Evolutionary conservation across 2,329 filamentous ascomycete species (phyloP).

Genomic region (Coleophoma crateriformis): DNA sequence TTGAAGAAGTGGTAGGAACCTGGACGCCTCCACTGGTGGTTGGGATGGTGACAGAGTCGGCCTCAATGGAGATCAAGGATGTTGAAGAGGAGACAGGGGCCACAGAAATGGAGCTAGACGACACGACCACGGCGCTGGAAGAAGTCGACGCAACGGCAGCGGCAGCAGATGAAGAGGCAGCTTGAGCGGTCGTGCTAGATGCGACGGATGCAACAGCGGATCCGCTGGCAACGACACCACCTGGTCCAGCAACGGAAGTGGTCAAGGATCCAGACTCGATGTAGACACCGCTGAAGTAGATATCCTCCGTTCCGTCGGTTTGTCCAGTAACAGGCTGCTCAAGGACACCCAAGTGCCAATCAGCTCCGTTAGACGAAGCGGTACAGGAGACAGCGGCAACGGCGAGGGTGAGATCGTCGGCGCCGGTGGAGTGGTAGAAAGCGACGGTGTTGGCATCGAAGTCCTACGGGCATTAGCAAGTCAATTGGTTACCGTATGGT

Average conservation of each 20-base stretch:
- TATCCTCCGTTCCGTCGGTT: slow-evolving; percentile 53
- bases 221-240: slow-evolving; percentile 11
- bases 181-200: not conserved
- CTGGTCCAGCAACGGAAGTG: slow-evolving; percentile 30
- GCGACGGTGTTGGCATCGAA: slow-evolving; percentile 56
- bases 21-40: too few relatives aligned
- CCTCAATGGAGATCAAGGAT: too few relatives aligned
- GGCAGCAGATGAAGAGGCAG: not conserved
- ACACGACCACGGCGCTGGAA: not conserved
- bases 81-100: too few relatives aligned
- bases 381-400: slow-evolving; percentile 54
- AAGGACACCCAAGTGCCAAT: slow-evolving; percentile 69
- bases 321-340: slow-evolving; percentile 55
- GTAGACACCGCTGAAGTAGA: slow-evolving; percentile 68
- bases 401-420: slow-evolving; percentile 47
- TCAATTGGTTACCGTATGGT: not conserved
- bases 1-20: too few relatives aligned
- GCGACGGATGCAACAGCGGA: slow-evolving; percentile 3
- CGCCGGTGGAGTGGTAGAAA: slow-evolving; percentile 66
- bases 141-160: not conserved
- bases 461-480: slow-evolving; percentile 30
- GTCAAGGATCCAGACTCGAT: slow-evolving; percentile 52
- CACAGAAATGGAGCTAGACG: not conserved
- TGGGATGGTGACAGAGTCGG: too few relatives aligned
- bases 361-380: slow-evolving; percentile 60